Evolutionary conservation across 306 rosid species (phyloP), one percentile per base, ranked within the genome.

Genomic region (Vachellia collinsii): DNA sequence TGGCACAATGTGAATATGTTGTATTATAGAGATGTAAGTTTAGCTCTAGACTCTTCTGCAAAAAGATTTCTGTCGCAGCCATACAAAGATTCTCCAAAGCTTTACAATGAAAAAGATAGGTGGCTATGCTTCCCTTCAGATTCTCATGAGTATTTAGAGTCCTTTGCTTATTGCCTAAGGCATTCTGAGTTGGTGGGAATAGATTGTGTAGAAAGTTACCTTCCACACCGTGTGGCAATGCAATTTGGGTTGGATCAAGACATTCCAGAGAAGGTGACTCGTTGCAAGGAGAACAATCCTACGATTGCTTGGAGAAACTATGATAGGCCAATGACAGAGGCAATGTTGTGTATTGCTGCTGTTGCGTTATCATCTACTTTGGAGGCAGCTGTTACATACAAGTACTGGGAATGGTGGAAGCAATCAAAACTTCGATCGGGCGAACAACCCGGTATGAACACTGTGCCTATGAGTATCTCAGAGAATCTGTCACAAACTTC

Each of bases 171-270:
- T 17, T 89, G 91, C 75, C 44, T 89, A 79, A 78, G 82, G 69
- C 62, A 70, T 23, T 77, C 78, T 47, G 74, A 81, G 47, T 69
- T 91, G 79, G 86, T 77, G 19, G 94, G 92, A 4, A 22, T 86
- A 19, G 81, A 76, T 0, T 58, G 19, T 51, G 22, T 54, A 19
- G 88, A 82, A 84, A 73, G 65, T 11, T 89, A 89, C 77, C 53
- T 74, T 0, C 94, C 94, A 2, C 86, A 89, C 25, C 74, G 90
- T 0, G 91, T 91, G 44, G 88, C 92, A 0, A 84, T 87, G 95
- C 94, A 91, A 38, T 91, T 93, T 36, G 91, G 92, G 7, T 42
- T 88, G 74, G 94, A 93, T 74, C 94, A 88, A 62, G 92, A 89
- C 67, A 64, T 91, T 72, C 94, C 94, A 2, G 88, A 64, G 38